Conservation (phyloP, 441 rosid genomes). For the Adansonia grandidieri region DNA sequence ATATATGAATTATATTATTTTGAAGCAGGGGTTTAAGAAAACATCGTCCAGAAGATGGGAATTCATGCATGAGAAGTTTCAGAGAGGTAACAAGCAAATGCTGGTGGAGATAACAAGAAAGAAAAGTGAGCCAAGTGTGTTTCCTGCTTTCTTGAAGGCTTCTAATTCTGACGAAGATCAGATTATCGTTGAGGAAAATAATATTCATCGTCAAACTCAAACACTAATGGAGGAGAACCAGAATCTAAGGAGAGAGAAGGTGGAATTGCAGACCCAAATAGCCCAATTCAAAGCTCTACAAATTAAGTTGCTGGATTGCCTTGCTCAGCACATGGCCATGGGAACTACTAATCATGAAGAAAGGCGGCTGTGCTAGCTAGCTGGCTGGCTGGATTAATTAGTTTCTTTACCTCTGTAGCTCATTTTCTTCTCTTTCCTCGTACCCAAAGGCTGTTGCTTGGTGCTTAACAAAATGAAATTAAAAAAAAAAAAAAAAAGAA, state of each 20-base stretch:
- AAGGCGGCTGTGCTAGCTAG: constrained; percentile 33
- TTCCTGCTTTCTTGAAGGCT: constrained; percentile 52
- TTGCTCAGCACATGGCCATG: constrained; percentile 37
- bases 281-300: constrained; percentile 48
- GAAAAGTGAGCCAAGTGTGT: constrained; percentile 51
- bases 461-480: constrained; percentile 1
- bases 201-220: not conserved
- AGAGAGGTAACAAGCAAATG: constrained; percentile 48
- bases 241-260: constrained; percentile 45
- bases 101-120: constrained; percentile 54
- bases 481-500: not conserved
- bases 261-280: constrained; percentile 49
- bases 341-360: constrained; percentile 28
- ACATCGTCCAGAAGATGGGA: constrained; percentile 59
- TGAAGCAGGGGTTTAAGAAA: constrained; percentile 69
- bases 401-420: not conserved
- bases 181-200: constrained; percentile 15
- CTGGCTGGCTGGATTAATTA: not conserved
- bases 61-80: constrained; percentile 62
- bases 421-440: not conserved
- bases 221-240: constrained; percentile 47
- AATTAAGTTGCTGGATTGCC: constrained; percentile 46
- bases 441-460: not conserved
- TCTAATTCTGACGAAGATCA: constrained; percentile 28
- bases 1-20: not conserved